These are phyloP conservation scores for Pseudevernia furfuracea DNA, from an alignment of 495 filamentous ascomycete species.

Conservation along the genomic window DNA sequence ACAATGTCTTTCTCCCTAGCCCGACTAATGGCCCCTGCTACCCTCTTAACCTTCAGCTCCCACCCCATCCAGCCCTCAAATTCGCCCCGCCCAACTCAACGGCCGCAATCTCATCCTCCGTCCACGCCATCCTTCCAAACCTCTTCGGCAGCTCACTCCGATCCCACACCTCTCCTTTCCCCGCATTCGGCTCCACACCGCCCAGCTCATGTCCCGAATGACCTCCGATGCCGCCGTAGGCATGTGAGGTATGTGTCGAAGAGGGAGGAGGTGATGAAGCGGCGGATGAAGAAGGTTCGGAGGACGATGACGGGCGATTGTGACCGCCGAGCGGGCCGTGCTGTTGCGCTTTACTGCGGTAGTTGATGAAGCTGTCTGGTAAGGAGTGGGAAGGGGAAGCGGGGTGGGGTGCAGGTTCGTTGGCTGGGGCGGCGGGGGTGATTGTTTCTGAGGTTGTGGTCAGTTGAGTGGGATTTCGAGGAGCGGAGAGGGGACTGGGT, in stretches of 20 bases:
- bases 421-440: slow-evolving; percentile 12
- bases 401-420: slow-evolving; percentile 44
- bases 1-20: neutral
- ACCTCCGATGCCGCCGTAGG: slow-evolving; percentile 53
- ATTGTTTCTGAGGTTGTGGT: slow-evolving; percentile 14
- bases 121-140: slow-evolving; percentile 67
- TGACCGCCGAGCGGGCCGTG: slow-evolving; percentile 74
- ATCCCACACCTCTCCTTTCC: slow-evolving; percentile 76
- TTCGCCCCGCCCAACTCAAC: slow-evolving; percentile 87
- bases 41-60: slow-evolving; percentile 2
- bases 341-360: slow-evolving; percentile 87
- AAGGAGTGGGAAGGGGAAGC: slow-evolving; percentile 54
- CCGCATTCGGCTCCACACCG: slow-evolving; percentile 48
- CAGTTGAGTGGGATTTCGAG: slow-evolving; percentile 39
- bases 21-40: neutral
- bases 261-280: slow-evolving; percentile 26
- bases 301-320: slow-evolving; percentile 36
- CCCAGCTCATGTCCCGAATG: slow-evolving; percentile 60
- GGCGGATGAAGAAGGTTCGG: slow-evolving; percentile 7
- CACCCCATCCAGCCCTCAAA: slow-evolving; percentile 31
- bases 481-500: slow-evolving; percentile 51
- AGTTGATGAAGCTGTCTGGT: slow-evolving; percentile 75
- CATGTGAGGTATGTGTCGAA: slow-evolving; percentile 11
- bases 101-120: slow-evolving; percentile 82
- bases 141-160: slow-evolving; percentile 75